phyloP scores from a whole-genome alignment of 164 flowering plant genomes.

The Euptelea pleiosperma region DNA sequence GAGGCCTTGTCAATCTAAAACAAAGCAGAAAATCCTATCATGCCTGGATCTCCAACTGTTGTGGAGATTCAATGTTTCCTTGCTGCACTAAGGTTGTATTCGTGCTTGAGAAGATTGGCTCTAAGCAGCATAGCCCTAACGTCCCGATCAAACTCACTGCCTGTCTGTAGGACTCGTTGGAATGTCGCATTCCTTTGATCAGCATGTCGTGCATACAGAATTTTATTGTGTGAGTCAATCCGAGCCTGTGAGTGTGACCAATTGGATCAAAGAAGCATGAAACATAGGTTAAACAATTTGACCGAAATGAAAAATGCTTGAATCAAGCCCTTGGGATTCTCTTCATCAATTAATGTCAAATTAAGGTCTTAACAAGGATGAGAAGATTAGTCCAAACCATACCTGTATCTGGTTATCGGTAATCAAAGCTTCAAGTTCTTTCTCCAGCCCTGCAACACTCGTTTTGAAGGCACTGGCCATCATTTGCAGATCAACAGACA shows the following conservation, averaged over 20 bases:
- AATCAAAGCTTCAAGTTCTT: constrained; percentile 92
- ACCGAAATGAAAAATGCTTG: too few relatives aligned
- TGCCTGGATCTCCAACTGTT: not conserved
- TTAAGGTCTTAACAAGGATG: too few relatives aligned
- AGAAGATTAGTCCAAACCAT: not conserved
- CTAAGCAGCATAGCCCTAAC: constrained; percentile 83
- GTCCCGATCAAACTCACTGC: constrained; percentile 83
- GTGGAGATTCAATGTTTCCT: constrained; percentile 42
- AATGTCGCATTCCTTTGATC: constrained; percentile 94
- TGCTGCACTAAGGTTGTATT: constrained; percentile 40
- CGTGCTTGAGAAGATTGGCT: constrained; percentile 82
- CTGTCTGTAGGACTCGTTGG: constrained; percentile 84
- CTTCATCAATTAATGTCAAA: too few relatives aligned
- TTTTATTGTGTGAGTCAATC: constrained; percentile 95
- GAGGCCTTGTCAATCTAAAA: too few relatives aligned
- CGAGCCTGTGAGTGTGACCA: constrained; percentile 61
- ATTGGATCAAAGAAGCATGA: constrained; percentile 8
- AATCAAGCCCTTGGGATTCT: too few relatives aligned
- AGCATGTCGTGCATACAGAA: constrained; percentile 92
- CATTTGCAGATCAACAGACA: constrained; percentile 86
- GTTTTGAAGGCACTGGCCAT: constrained; percentile 99
- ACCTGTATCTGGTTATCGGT: constrained; percentile 97
- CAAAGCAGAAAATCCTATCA: too few relatives aligned
- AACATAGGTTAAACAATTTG: not conserved
- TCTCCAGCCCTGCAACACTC: constrained; percentile 70